Evolutionary conservation across 768 basidiomycete species (phyloP), one percentile per base, ranked within the genome.

Genomic region (Kwoniella heveanensis): DNA sequence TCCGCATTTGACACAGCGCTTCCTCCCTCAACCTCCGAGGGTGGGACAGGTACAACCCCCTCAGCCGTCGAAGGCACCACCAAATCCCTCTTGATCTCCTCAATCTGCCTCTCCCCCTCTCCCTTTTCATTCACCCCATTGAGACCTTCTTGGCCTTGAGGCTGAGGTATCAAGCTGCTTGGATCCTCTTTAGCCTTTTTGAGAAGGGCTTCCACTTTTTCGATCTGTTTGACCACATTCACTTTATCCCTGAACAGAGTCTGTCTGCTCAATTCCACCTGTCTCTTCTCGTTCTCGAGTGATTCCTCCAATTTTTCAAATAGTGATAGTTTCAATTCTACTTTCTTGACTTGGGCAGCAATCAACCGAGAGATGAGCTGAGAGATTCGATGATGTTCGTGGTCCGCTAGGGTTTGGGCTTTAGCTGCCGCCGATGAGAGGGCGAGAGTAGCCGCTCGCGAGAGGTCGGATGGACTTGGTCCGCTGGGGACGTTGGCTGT

Each of bases 231-330:
- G 46, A 68, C 65, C 5, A 82, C 69, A 30, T 56, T 68, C 21
- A 78, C 24, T 56, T 92, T 85, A 76, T 98, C 95, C 71, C 85
- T 88, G 57, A 91, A 86, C 46, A 98, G 82, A 39, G 87, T 85
- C 81, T 91, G 84, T 58, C 90, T 85, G 22, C 89, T 87, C 51
- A 87, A 86, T 83, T 99, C 96, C 48, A 99, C 81, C 36, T 86
- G 83, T 65, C 89, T 85, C 60, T 92, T 85, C 80, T 99, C 96
- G 56, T 91, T 88, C 77, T 98, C 96, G 55, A 99, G 82, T 9
- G 92, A 82, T 52, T 90, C 89, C 77, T 99, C 96, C 61, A 99
- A 94, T 79, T 91, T 88, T 77, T 97, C 96, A 73, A 98, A 97
- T 78, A 94, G 91, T 1, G 86, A 81, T 87, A 93, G 90, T 84